These are phyloP conservation scores for Lodderomyces beijingensis DNA, from an alignment of 1,139 yeast genomes.

Conservation along the genomic window DNA sequence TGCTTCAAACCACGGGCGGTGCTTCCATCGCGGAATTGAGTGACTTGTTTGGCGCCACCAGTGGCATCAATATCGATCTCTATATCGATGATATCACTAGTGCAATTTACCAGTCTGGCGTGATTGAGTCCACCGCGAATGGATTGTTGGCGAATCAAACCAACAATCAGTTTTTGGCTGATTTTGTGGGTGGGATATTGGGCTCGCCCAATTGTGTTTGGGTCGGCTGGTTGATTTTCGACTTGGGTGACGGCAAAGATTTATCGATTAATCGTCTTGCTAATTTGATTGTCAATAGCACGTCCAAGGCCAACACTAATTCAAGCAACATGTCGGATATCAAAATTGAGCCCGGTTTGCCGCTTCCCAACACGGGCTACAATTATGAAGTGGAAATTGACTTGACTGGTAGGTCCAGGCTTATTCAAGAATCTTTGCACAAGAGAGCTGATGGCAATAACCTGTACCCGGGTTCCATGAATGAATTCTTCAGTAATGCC, in stretches of 20 bases:
- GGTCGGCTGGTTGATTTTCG: conserved; percentile 26
- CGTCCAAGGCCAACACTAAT: conserved; percentile 16
- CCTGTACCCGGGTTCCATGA: conserved; percentile 30
- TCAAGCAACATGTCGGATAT: conserved; percentile 9
- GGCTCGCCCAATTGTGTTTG: conserved; percentile 20
- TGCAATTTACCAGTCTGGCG: conserved; percentile 21
- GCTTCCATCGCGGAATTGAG: conserved; percentile 37
- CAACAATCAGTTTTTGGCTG: conserved; percentile 24
- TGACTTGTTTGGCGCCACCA: no score
- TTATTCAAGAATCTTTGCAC: not conserved
- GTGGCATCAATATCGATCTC: conserved; percentile 23
- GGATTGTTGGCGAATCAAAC: conserved; percentile 27
- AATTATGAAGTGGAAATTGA: conserved; percentile 2
- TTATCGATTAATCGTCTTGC: conserved; percentile 28
- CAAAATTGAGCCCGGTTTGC: conserved; percentile 4
- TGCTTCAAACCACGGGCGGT: conserved; percentile 4
- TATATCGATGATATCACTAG: conserved; percentile 19
- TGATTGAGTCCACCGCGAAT: conserved; percentile 22
- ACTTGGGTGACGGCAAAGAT: conserved; percentile 28
- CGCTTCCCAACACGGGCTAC: not conserved
- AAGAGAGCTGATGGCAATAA: conserved; percentile 10
- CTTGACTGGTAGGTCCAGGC: not conserved
- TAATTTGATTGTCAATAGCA: conserved; percentile 22
- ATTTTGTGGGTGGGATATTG: conserved; percentile 22
- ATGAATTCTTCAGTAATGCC: conserved; percentile 29